Conservation (phyloP, 306 rosid species). For the Chamaecrista fasciculata region DNA sequence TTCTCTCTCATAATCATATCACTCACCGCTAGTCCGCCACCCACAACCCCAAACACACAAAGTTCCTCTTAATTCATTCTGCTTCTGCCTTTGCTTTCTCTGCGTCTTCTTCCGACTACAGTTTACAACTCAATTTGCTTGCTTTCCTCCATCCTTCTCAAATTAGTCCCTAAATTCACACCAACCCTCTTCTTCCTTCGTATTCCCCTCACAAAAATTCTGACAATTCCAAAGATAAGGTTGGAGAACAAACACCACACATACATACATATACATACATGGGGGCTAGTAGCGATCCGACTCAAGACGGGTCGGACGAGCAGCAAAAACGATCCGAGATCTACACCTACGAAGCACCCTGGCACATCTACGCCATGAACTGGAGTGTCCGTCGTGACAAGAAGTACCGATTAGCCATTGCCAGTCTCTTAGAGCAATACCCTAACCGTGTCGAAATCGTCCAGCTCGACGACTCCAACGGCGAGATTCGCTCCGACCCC, state of each 20-base stretch:
- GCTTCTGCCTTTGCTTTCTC: neutral
- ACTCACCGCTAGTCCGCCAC: too few relatives aligned
- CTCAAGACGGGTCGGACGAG: slow-evolving; percentile 81
- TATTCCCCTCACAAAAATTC: neutral
- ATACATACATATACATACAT: slow-evolving; percentile 28
- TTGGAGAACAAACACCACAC: too few relatives aligned
- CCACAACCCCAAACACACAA: neutral
- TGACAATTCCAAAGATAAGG: neutral
- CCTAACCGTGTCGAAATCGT: slow-evolving; percentile 87
- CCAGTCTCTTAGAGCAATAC: slow-evolving; percentile 74
- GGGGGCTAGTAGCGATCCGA: slow-evolving; percentile 80
- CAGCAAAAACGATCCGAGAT: slow-evolving; percentile 97
- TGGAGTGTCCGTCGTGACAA: slow-evolving; percentile 99
- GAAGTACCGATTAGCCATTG: slow-evolving; percentile 86
- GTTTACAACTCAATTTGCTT: too few relatives aligned
- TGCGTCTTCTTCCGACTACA: neutral
- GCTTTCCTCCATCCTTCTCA: neutral
- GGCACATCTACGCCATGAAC: slow-evolving; percentile 98
- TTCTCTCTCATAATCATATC: neutral
- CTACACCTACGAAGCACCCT: slow-evolving; percentile 94
- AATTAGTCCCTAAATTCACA: neutral
- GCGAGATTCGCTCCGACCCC: slow-evolving; percentile 87
- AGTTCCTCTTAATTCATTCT: neutral
- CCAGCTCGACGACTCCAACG: slow-evolving; percentile 95
- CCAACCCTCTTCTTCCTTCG: neutral